These are phyloP conservation scores for Acacia confusa DNA, from an alignment of 306 rosid species.

Conservation along the genomic window DNA sequence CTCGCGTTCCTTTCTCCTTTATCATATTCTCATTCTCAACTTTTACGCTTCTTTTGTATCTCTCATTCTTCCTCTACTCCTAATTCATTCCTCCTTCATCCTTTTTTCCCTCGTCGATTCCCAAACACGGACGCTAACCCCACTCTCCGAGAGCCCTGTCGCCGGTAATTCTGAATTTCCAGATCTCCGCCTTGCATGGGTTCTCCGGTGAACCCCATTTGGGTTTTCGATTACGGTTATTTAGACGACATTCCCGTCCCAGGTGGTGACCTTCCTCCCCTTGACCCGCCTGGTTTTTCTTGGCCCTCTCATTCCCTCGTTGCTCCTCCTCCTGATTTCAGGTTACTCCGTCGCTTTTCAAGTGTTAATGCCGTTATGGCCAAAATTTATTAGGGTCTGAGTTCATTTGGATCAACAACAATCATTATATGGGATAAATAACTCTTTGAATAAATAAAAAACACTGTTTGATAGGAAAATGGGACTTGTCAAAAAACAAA, in stretches of 20 bases:
- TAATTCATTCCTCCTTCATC: slow-evolving; percentile 14
- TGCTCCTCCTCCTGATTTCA: slow-evolving; percentile 32
- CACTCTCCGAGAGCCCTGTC: not conserved
- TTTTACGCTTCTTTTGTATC: not conserved
- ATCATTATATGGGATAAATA: not conserved
- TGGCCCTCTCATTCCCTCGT: slow-evolving; percentile 46
- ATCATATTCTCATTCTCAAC: not conserved
- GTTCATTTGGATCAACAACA: not conserved
- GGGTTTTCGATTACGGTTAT: slow-evolving; percentile 60
- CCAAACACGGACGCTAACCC: slow-evolving; percentile 10
- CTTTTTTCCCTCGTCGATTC: not conserved
- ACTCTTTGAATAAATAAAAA: not conserved
- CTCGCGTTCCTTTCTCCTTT: not conserved
- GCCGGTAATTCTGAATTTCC: slow-evolving; percentile 35
- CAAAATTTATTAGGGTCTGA: not conserved
- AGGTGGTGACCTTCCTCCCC: slow-evolving; percentile 43
- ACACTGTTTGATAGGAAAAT: not conserved
- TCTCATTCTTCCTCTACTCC: slow-evolving; percentile 4
- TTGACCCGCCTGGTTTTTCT: slow-evolving; percentile 47
- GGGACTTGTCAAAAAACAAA: not conserved
- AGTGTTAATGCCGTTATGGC: not conserved
- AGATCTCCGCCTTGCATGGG: slow-evolving; percentile 33
- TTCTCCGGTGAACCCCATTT: slow-evolving; percentile 47
- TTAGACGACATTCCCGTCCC: slow-evolving; percentile 54
- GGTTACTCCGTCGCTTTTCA: slow-evolving; percentile 19